A percentile compares a stretch with the other conserved stretches of the same genome.
Conservation (phyloP, 208 protist genomes). For the Leishmania guyanensis region DNA sequence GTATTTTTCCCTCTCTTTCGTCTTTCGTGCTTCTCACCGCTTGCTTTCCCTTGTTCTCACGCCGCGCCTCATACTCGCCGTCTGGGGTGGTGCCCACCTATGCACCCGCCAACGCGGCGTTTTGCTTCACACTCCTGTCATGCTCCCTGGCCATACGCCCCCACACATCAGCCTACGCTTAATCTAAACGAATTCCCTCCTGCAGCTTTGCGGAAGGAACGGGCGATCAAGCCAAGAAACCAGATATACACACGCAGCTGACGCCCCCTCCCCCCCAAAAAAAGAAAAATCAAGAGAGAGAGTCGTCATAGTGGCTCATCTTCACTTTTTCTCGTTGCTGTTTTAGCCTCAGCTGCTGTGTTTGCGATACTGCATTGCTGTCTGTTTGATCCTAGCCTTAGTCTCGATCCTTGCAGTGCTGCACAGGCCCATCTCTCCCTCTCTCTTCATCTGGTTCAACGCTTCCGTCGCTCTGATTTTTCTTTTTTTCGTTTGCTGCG, state of each 20-base stretch:
- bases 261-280: background rate
- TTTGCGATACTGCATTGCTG: background rate
- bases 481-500: background rate
- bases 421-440: background rate
- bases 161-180: background rate
- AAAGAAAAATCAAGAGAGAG: background rate
- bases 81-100: background rate
- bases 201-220: background rate
- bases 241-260: background rate
- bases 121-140: conserved; percentile 17
- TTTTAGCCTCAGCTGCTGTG: background rate
- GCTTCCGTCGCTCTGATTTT: background rate
- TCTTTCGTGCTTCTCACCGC: background rate
- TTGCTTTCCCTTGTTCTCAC: background rate
- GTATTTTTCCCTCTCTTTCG: background rate
- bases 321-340: background rate
- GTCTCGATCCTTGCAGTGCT: background rate
- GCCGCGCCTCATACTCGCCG: background rate
- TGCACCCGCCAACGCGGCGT: background rate
- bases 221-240: background rate
- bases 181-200: background rate
- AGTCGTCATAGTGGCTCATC: background rate
- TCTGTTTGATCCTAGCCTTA: background rate
- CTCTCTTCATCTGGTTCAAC: background rate
- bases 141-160: conserved; percentile 1